Evolutionary conservation across 208 protist species (phyloP).

Genomic region (Naegleria gruberi): DNA sequence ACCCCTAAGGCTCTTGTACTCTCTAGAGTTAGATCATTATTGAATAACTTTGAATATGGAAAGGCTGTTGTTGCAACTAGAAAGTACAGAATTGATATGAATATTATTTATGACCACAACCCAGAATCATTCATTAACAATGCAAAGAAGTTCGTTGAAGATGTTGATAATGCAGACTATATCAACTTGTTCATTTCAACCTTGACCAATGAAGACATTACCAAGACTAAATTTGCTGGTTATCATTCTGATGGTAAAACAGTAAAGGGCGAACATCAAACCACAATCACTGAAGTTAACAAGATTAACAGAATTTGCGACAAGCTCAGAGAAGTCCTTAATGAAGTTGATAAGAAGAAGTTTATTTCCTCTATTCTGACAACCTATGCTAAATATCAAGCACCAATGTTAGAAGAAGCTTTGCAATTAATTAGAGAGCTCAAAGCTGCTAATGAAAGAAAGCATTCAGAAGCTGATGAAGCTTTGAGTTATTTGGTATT

Average conservation of each 20-base stretch:
- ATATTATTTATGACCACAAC: conserved; percentile 27
- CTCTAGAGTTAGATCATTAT: neutral
- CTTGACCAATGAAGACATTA: neutral
- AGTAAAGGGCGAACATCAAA: neutral
- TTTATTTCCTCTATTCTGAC: neutral
- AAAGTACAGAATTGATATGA: conserved; percentile 25
- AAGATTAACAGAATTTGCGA: conserved; percentile 18
- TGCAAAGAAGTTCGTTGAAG: neutral
- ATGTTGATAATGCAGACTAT: neutral
- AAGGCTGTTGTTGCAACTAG: neutral
- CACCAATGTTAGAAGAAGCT: conserved; percentile 20
- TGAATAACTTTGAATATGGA: neutral
- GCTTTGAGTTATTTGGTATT: conserved; percentile 24
- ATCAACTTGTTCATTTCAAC: conserved; percentile 18
- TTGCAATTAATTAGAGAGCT: neutral
- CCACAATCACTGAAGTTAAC: too few relatives aligned
- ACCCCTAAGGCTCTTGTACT: conserved; percentile 21
- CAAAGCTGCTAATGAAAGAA: neutral
- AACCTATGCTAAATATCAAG: neutral
- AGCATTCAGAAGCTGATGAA: neutral
- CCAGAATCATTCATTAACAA: conserved; percentile 4
- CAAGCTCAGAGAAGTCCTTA: neutral
- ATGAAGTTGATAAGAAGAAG: neutral
- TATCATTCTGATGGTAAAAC: neutral
- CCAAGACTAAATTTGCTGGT: neutral